phyloP scores from a whole-genome alignment of 2,329 filamentous ascomycete genomes.

The Berkeleyomyces rouxiae region DNA sequence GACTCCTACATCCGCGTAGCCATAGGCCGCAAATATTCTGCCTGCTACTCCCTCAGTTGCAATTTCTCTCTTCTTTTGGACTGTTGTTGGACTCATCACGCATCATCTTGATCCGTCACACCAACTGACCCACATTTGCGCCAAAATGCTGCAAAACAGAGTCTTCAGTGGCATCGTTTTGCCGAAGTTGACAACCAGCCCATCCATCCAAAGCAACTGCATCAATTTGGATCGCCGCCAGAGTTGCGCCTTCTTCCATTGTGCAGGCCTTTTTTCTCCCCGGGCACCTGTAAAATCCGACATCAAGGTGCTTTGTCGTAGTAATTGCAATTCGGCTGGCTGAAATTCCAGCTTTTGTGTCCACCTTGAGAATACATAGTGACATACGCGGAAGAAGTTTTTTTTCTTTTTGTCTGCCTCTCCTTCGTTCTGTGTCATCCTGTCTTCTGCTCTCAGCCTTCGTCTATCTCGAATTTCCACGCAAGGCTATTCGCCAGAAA shows the following conservation, averaged over 20 bases:
- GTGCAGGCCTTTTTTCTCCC: too few relatives aligned
- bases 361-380: background rate
- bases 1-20: too few relatives aligned
- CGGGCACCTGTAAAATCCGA: background rate
- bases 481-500: background rate
- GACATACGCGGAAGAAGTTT: conserved; percentile 1
- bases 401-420: background rate
- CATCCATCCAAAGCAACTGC: background rate
- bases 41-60: background rate
- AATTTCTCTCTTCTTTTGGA: background rate
- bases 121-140: background rate
- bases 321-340: background rate
- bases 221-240: background rate
- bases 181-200: background rate
- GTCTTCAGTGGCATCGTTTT: background rate
- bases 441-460: background rate
- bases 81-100: background rate
- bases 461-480: background rate
- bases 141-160: background rate
- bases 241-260: background rate
- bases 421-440: background rate
- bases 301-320: background rate
- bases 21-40: background rate
- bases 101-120: background rate
- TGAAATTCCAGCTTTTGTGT: background rate